Base-by-base conservation (phyloP, 139 green algal species). In the Tetradesmus obliquus region DNA sequence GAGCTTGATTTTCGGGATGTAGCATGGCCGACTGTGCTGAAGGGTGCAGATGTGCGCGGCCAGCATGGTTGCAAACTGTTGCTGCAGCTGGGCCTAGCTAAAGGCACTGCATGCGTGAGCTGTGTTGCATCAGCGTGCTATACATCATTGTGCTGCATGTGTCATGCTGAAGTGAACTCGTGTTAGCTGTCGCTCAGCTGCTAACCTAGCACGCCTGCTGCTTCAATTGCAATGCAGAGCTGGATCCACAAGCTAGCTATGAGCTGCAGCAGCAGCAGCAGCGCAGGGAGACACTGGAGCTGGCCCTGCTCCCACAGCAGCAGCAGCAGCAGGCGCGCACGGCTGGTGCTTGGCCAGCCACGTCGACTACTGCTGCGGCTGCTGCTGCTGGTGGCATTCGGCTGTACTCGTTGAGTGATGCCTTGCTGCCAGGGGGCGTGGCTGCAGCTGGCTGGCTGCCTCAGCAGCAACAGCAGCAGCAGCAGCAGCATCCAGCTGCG, bases 161-260 rank as follows among this genome's bases (percentile, higher is more conserved):
- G 32, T 45, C 32, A 45, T 45, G 32, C 32, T 45, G 32, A 45
- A 45, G 32, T 45, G 32, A 45, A 45, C 32, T 45, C 32, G 32
- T 45, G 32, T 45, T 45, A 45, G 32, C 32, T 45, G 32, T 45
- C 32, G 32, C 32, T 45, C 32, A 45, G 32, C 32, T 45, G 32
- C 32, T 45, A 45, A 45, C 32, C 32, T 45, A 45, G 32, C 32
- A 45, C 32, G 32, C 32, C 54, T 66, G 81, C 55, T 87, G 82
- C 82, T 87, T 55, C 55, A 74, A 58, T 51, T 69, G 82, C 54
- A 53, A 45, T 55, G 82, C 82, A 45, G 15, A 87, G 82, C 54
- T 87, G 84, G 60, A 71, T 19, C 10, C 60, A 71, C 60, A 19
- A 71, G 60, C 60, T 1, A 71, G 60, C 60, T 13, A 71, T 10